Conservation (phyloP, 2,329 filamentous ascomycete genomes). For the Arthrobotrys megalospora region DNA sequence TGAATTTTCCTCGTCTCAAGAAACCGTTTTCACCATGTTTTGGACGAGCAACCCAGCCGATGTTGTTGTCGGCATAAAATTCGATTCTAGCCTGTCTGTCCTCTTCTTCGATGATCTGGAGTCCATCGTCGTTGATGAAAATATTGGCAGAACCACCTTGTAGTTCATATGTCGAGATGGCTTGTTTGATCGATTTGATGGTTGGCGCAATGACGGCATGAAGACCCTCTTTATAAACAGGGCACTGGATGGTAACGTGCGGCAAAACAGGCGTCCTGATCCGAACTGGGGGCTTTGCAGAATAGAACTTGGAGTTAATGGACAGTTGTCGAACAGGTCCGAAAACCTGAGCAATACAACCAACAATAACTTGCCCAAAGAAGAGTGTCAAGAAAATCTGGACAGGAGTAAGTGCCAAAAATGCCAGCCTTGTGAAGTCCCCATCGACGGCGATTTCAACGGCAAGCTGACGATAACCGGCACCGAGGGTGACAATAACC, state of each 20-base stretch:
- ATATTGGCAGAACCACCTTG: conserved; percentile 84
- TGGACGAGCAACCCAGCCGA: conserved; percentile 79
- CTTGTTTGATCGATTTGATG: conserved; percentile 82
- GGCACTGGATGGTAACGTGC: conserved; percentile 82
- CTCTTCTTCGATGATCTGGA: conserved; percentile 77
- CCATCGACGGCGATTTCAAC: conserved; percentile 78
- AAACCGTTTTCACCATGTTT: conserved; percentile 77
- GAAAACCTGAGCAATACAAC: conserved; percentile 81
- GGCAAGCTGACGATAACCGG: conserved; percentile 79
- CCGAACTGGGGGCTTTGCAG: conserved; percentile 77
- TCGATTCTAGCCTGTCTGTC: conserved; percentile 76
- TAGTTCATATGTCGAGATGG: conserved; percentile 82
- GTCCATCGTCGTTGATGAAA: conserved; percentile 82
- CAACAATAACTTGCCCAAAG: conserved; percentile 83
- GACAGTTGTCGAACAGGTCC: conserved; percentile 81
- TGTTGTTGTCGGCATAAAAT: conserved; percentile 79
- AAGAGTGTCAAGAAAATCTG: conserved; percentile 87
- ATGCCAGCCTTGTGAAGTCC: conserved; percentile 75
- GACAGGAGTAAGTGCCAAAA: conserved; percentile 77
- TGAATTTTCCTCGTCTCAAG: conserved; percentile 74
- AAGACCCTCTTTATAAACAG: conserved; percentile 89
- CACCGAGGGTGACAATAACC: conserved; percentile 77
- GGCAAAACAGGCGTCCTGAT: conserved; percentile 72
- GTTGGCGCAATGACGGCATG: conserved; percentile 82
- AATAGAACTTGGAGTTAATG: conserved; percentile 86